Evolutionary conservation across 441 rosid species (phyloP).

Genomic region (Manihot esculenta): DNA sequence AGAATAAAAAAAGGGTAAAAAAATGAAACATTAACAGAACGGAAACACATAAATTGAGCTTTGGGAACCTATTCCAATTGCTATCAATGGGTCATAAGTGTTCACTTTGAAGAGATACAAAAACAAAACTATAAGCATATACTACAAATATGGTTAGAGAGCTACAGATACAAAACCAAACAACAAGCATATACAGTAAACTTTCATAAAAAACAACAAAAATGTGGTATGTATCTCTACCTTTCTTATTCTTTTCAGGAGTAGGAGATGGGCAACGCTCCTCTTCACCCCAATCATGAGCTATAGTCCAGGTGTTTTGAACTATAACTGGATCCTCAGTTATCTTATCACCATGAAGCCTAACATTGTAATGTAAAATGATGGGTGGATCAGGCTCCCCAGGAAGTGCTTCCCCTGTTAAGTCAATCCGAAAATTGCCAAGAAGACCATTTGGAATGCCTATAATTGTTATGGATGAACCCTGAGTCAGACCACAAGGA

Average conservation of each 20-base stretch:
- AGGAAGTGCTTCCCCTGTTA: slow-evolving; percentile 89
- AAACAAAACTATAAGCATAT: background rate
- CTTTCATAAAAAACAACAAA: background rate
- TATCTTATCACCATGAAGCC: slow-evolving; percentile 91
- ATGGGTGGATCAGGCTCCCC: slow-evolving; percentile 99
- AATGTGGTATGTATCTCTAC: slow-evolving; percentile 27
- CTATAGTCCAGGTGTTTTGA: slow-evolving; percentile 90
- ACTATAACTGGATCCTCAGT: slow-evolving; percentile 98
- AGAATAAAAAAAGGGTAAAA: slow-evolving; percentile 1
- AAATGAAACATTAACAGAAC: background rate
- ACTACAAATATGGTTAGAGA: background rate
- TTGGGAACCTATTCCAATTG: background rate
- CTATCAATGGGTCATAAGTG: background rate
- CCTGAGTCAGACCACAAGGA: slow-evolving; percentile 96
- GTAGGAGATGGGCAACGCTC: slow-evolving; percentile 88
- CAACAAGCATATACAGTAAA: background rate
- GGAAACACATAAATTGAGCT: background rate
- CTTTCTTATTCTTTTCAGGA: slow-evolving; percentile 73
- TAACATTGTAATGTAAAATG: slow-evolving; percentile 85
- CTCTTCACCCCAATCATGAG: slow-evolving; percentile 96
- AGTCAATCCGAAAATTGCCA: slow-evolving; percentile 80
- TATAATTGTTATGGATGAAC: slow-evolving; percentile 86
- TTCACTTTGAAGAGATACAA: background rate
- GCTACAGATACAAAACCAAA: too few relatives aligned
- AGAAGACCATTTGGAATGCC: slow-evolving; percentile 89